phyloP scores from a whole-genome alignment of 345 rosid species.

The Jatropha curcas region DNA sequence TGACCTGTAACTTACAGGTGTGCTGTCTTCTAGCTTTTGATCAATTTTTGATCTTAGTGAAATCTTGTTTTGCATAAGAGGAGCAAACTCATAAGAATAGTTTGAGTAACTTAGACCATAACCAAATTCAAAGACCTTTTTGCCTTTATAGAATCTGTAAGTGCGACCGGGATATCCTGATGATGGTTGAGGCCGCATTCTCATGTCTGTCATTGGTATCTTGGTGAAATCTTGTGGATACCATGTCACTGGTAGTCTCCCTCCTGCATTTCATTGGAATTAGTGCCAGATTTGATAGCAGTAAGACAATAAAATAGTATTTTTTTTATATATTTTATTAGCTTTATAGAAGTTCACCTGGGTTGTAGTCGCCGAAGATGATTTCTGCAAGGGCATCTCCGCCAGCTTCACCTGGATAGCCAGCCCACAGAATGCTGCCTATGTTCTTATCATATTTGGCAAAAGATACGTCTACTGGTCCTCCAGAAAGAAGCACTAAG shows the following conservation, averaged over 20 bases:
- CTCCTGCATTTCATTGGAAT: conserved; percentile 64
- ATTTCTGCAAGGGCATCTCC: conserved; percentile 75
- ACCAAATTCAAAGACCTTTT: conserved; percentile 64
- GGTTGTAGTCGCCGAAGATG: conserved; percentile 83
- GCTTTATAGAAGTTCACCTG: conserved; percentile 44
- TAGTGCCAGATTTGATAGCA: too few relatives aligned
- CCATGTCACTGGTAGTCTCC: conserved; percentile 89
- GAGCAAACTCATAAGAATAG: conserved; percentile 51
- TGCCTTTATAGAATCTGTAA: conserved; percentile 71
- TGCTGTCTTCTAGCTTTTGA: conserved; percentile 10
- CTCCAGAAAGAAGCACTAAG: conserved; percentile 74
- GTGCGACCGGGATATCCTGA: conserved; percentile 87
- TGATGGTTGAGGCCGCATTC: conserved; percentile 66
- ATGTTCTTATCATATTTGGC: conserved; percentile 52
- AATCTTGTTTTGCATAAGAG: conserved; percentile 28
- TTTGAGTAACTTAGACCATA: conserved; percentile 77
- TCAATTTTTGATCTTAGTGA: conserved; percentile 31
- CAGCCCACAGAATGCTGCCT: conserved; percentile 87
- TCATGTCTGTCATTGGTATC: conserved; percentile 85
- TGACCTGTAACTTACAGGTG: conserved; percentile 21
- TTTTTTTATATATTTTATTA: too few relatives aligned
- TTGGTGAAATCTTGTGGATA: conserved; percentile 66
- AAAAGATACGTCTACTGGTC: conserved; percentile 76
- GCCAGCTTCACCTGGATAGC: conserved; percentile 93
- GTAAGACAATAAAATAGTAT: too few relatives aligned